Percentiles rank a stretch among this genome's conserved stretches.
These are phyloP conservation scores for Rhizophagus prolifer DNA, from an alignment of 192 early-diverging fungal species.

Conservation along the genomic window DNA sequence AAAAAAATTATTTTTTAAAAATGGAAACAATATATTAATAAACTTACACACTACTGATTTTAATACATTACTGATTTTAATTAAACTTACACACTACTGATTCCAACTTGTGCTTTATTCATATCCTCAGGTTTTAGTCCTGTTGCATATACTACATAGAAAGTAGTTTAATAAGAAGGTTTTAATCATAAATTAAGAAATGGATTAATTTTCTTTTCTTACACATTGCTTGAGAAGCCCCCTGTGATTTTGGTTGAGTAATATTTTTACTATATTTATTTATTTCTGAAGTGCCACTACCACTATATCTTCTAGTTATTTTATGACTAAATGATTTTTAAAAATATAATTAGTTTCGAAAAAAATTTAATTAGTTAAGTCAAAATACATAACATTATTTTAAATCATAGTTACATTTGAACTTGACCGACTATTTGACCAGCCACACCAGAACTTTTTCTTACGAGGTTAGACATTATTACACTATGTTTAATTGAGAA, in stretches of 20 bases:
- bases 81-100: constrained; percentile 80
- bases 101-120: constrained; percentile 91
- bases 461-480: constrained; percentile 21
- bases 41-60: constrained; percentile 88
- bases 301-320: constrained; percentile 29
- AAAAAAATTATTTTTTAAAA: constrained; percentile 1
- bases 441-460: constrained; percentile 10
- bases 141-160: constrained; percentile 82
- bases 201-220: constrained; percentile 31
- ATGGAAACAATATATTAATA: not conserved
- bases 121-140: constrained; percentile 84
- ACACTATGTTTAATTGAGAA: too few species aligned
- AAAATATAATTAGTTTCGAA: too few species aligned
- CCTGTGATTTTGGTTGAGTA: constrained; percentile 92
- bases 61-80: not conserved
- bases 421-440: constrained; percentile 13
- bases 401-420: constrained; percentile 17
- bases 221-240: constrained; percentile 97
- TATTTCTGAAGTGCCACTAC: constrained; percentile 37
- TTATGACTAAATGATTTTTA: constrained; percentile 12
- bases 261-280: constrained; percentile 88
- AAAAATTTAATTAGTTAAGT: not conserved
- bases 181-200: not conserved
- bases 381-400: not conserved
- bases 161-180: not conserved